Evolutionary conservation across 2,329 filamentous ascomycete genomes (phyloP), one percentile per base, ranked within the genome.

Genomic region (Ascochyta koolunga): DNA sequence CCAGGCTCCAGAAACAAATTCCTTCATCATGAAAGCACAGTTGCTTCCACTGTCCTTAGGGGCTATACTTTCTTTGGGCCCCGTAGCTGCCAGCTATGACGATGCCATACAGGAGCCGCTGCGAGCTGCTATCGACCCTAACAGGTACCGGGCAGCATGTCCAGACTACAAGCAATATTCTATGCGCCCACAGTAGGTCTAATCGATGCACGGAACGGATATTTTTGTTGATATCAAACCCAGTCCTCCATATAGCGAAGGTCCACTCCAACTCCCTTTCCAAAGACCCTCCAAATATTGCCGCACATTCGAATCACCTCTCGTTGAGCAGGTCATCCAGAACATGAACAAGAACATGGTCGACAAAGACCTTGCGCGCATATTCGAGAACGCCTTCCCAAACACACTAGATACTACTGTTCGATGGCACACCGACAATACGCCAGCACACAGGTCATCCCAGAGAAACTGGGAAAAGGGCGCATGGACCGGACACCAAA

Each of bases 361-460:
- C 54, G 89, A 98, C 67, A 88, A 89, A 15, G 95, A 98, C 66
- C 84, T 99, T 11, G 93, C 93, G 3, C 87, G 93, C 22, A 80
- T 99, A 10, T 99, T 99, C 71, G 91, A 96, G 72, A 99, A 99
- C 71, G 88, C 93, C 2, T 98, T 96, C 61, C 93, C 93, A 4
- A 96, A 95, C 58, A 93, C 90, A 0, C 85, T 95, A 3, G 92
- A 96, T 69, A 96, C 92, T 0, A 96, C 92, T 0, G 85, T 96
- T 60, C 86, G 90, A 67, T 96, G 93, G 83, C 92, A 96, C 71
- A 88, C 88, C 4, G 86, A 89, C 58, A 88, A 81, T 2, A 82
- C 66, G 2, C 56, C 67, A 62, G 76, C 73, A 56, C 62, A 66
- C 33, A 79, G 73, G 62, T 78, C 73, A 38, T 70, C 58, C 27